Evolutionary conservation across 2,329 filamentous ascomycete species (phyloP).

Genomic region (Grosmannia penicillata): DNA sequence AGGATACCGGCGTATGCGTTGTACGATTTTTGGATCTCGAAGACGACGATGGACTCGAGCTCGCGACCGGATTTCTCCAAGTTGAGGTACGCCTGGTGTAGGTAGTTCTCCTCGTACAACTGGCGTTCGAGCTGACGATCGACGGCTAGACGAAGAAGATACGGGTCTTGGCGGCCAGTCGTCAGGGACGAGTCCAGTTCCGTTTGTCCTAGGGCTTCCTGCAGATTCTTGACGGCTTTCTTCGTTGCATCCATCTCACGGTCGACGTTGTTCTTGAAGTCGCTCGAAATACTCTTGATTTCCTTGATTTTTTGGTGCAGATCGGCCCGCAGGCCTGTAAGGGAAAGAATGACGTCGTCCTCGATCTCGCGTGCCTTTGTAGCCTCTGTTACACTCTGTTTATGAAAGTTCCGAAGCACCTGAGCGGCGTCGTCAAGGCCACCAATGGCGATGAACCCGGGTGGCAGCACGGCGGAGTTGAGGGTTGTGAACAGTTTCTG

Average conservation of each 20-base stretch:
- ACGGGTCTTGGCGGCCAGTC: constrained; percentile 82
- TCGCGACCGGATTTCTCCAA: constrained; percentile 88
- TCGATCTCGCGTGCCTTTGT: constrained; percentile 86
- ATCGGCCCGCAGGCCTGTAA: constrained; percentile 76
- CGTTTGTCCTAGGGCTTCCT: constrained; percentile 65
- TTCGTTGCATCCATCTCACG: constrained; percentile 83
- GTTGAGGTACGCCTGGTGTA: constrained; percentile 90
- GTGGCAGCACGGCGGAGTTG: constrained; percentile 62
- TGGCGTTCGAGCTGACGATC: constrained; percentile 86
- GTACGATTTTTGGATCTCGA: constrained; percentile 96
- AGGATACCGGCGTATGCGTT: constrained; percentile 85
- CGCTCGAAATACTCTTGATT: constrained; percentile 82
- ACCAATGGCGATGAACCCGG: constrained; percentile 62
- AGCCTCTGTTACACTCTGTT: constrained; percentile 61
- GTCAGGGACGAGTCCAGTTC: constrained; percentile 63
- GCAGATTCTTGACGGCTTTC: constrained; percentile 63
- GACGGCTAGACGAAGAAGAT: constrained; percentile 69
- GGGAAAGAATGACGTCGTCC: constrained; percentile 74
- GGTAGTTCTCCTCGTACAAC: constrained; percentile 92
- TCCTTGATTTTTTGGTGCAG: constrained; percentile 95
- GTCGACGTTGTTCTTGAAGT: constrained; percentile 94
- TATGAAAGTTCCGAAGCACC: constrained; percentile 71
- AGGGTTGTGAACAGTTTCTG: constrained; percentile 72
- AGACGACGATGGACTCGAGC: constrained; percentile 89
- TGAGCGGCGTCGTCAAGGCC: constrained; percentile 81